Evolutionary conservation across 768 basidiomycete species (phyloP).

Genomic region (Nidularia sp.): DNA sequence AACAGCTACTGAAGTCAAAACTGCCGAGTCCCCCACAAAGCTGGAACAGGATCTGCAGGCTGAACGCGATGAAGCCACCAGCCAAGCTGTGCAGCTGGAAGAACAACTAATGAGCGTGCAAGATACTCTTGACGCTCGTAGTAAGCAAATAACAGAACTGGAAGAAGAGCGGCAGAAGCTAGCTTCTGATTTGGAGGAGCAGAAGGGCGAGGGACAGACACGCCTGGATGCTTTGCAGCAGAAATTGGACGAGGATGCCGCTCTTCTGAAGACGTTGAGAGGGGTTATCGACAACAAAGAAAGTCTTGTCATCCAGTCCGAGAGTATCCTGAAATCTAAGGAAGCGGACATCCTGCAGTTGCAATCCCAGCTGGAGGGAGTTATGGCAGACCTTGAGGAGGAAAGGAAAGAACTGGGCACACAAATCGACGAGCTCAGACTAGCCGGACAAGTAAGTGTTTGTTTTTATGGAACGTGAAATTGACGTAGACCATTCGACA

Average conservation of each 20-base stretch:
- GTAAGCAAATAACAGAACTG: not conserved
- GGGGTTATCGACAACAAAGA: not conserved
- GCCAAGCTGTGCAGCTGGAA: conserved; percentile 27
- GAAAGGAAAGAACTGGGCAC: conserved; percentile 65
- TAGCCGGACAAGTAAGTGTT: conserved; percentile 78
- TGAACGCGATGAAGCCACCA: conserved; percentile 40
- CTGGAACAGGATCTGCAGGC: conserved; percentile 18
- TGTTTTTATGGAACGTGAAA: not conserved
- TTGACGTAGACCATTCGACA: conserved; percentile 17
- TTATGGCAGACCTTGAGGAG: conserved; percentile 28
- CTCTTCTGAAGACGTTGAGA: not conserved
- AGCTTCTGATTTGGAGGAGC: not conserved
- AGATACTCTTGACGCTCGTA: not conserved
- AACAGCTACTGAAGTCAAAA: conserved; percentile 33
- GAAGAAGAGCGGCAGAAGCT: not conserved
- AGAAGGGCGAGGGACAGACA: not conserved
- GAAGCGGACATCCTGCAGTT: conserved; percentile 58
- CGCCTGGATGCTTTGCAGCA: not conserved
- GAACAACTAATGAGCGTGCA: not conserved
- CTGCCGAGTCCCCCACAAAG: conserved; percentile 24
- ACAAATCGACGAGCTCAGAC: conserved; percentile 81
- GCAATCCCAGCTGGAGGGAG: conserved; percentile 27
- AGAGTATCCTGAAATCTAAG: conserved; percentile 40
- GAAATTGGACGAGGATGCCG: not conserved
- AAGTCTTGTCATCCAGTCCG: not conserved